Percentiles rank a stretch among this genome's conserved stretches.
These are phyloP conservation scores for Meira miltonrushii DNA, from an alignment of 1,284 basidiomycete genomes.

Conservation along the genomic window DNA sequence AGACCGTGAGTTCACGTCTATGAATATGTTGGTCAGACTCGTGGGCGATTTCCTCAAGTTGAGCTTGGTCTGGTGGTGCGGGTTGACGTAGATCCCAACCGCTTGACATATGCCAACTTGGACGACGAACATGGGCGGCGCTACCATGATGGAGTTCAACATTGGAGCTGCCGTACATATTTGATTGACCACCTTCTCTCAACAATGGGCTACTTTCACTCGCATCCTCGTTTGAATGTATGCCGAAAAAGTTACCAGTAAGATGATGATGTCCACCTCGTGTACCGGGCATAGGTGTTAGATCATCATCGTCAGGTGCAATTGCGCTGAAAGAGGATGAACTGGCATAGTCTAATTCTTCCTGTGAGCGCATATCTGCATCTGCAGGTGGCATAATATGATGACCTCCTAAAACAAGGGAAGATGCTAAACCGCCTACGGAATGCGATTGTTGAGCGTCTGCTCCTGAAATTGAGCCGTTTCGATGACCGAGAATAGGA, in stretches of 20 bases:
- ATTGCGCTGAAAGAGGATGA: too few species aligned
- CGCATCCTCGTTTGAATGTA: not conserved
- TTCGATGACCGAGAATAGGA: not conserved
- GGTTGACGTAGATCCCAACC: conserved; percentile 8
- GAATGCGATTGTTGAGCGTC: not conserved
- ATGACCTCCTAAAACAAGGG: conserved; percentile 6
- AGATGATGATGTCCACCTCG: not conserved
- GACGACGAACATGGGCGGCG: not conserved
- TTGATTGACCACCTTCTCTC: not conserved
- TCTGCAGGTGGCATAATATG: conserved; percentile 5
- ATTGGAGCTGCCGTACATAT: not conserved
- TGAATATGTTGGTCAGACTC: conserved; percentile 11
- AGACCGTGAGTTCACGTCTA: conserved; percentile 36
- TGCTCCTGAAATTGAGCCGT: not conserved
- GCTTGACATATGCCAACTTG: not conserved
- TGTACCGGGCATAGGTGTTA: conserved; percentile 7
- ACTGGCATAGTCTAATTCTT: not conserved
- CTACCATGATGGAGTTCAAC: not conserved
- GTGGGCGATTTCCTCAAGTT: conserved; percentile 6
- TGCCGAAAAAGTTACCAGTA: not conserved
- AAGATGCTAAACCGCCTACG: not conserved
- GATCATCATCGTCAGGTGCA: conserved; percentile 1
- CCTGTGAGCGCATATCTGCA: conserved; percentile 6
- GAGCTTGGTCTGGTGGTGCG: conserved; percentile 6
- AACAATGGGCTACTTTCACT: conserved; percentile 1